Percentiles rank a stretch among this genome's conserved stretches.
phyloP scores from a whole-genome alignment of 1,284 basidiomycete species.

The Fomitopsis pinicola region DNA sequence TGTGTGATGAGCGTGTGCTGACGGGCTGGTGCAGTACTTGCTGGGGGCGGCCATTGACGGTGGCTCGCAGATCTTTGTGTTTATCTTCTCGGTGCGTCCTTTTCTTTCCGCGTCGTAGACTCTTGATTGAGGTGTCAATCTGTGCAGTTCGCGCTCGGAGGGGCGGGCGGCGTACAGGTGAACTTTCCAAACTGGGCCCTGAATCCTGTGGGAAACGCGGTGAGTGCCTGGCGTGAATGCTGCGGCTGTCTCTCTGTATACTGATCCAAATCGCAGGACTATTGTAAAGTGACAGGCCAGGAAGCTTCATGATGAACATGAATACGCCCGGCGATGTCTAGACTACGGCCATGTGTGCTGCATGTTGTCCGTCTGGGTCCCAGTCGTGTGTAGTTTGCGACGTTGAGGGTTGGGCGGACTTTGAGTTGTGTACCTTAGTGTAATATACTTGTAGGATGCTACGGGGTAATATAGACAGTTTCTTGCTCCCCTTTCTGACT shows the following conservation, averaged over 20 bases:
- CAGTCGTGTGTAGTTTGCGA: background rate
- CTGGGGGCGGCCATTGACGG: background rate
- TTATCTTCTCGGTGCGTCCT: background rate
- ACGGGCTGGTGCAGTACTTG: background rate
- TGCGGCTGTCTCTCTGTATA: background rate
- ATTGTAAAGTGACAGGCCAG: background rate
- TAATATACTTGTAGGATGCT: background rate
- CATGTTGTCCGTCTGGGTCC: background rate
- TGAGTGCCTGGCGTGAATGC: background rate
- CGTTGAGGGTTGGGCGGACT: background rate
- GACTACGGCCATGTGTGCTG: background rate
- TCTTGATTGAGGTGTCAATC: background rate
- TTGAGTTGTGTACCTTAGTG: background rate
- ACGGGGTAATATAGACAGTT: background rate
- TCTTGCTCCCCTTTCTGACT: background rate
- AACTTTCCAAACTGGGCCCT: background rate
- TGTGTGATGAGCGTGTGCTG: background rate
- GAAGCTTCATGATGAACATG: background rate
- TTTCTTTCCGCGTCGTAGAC: background rate
- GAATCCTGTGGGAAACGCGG: background rate
- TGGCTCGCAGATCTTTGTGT: background rate
- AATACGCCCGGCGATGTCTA: background rate
- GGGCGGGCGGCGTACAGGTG: background rate
- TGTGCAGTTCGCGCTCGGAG: background rate
- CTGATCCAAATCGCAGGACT: background rate